A percentile compares a stretch with the other conserved stretches of the same genome.
These are phyloP conservation scores for Phyllosticta ampelicida DNA, from an alignment of 2,329 filamentous ascomycete species.

Conservation along the genomic window DNA sequence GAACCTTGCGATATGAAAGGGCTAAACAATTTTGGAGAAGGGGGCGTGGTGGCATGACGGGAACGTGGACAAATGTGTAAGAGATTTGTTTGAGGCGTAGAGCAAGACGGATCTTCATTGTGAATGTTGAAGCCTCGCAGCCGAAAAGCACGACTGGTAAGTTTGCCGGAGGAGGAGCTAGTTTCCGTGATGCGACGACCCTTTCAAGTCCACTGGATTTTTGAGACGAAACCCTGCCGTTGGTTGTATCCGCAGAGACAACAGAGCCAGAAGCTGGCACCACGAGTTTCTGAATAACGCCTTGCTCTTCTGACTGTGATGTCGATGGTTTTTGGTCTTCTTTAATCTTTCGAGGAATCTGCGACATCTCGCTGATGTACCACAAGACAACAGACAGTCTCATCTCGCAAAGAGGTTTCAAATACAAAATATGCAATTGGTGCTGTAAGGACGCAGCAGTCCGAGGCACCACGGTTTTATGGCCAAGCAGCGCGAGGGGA, in stretches of 20 bases:
- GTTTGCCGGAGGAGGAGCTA: not conserved
- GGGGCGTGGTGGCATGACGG: constrained; percentile 46
- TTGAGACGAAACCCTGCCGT: not conserved
- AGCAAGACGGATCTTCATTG: constrained; percentile 28
- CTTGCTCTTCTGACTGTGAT: not conserved
- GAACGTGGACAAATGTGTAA: constrained; percentile 29
- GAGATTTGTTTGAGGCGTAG: constrained; percentile 28
- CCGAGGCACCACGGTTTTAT: not conserved
- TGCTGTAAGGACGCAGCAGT: not conserved
- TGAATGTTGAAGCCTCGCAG: constrained; percentile 19
- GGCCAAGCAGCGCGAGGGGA: not conserved
- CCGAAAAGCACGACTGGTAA: not conserved
- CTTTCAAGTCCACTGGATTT: not conserved
- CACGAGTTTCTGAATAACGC: not conserved
- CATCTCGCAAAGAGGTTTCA: not conserved
- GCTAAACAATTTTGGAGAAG: constrained; percentile 47
- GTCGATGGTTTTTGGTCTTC: not conserved
- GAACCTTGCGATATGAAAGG: constrained; percentile 58
- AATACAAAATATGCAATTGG: not conserved
- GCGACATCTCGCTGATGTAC: not conserved
- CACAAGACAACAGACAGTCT: not conserved
- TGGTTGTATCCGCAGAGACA: not conserved
- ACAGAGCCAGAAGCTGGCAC: not conserved
- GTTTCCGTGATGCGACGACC: not conserved
- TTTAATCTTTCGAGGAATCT: not conserved